phyloP scores from a whole-genome alignment of 495 filamentous ascomycete genomes.

The Annulohypoxylon stygium region DNA sequence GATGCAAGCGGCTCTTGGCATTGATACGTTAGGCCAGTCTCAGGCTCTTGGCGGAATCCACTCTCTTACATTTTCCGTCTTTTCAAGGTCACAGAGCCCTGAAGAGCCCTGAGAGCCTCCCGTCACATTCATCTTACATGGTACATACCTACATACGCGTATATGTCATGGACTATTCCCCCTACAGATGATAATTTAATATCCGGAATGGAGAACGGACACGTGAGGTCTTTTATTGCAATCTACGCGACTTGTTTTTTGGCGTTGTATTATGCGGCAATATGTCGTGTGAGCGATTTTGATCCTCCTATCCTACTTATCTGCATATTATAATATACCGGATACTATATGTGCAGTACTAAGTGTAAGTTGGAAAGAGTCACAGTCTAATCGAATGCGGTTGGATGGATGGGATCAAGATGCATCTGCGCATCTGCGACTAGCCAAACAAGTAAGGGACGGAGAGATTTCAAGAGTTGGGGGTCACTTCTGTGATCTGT shows the following conservation, averaged over 20 bases:
- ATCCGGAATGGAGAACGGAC: conserved; percentile 34
- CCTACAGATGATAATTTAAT: conserved; percentile 24
- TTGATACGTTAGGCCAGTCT: conserved; percentile 23
- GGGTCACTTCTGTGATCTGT: neutral
- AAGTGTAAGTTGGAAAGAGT: neutral
- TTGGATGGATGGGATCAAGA: conserved; percentile 25
- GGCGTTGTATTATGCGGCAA: neutral
- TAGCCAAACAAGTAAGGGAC: conserved; percentile 25
- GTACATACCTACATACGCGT: neutral
- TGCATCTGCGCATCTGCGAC: conserved; percentile 31
- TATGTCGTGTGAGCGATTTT: conserved; percentile 4
- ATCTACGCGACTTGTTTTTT: conserved; percentile 3
- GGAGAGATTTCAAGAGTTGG: neutral
- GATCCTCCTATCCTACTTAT: neutral
- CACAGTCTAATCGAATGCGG: neutral
- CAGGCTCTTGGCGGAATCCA: conserved; percentile 26
- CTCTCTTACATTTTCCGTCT: conserved; percentile 4
- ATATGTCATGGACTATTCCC: conserved; percentile 11
- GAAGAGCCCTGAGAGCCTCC: conserved; percentile 15
- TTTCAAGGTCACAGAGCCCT: conserved; percentile 27
- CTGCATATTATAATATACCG: neutral
- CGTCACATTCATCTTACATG: conserved; percentile 16
- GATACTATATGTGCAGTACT: neutral
- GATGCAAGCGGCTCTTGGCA: conserved; percentile 42
- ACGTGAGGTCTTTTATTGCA: conserved; percentile 35